Evolutionary conservation across 2,329 filamentous ascomycete species (phyloP).

Genomic region (Kalaharituber pfeilii): DNA sequence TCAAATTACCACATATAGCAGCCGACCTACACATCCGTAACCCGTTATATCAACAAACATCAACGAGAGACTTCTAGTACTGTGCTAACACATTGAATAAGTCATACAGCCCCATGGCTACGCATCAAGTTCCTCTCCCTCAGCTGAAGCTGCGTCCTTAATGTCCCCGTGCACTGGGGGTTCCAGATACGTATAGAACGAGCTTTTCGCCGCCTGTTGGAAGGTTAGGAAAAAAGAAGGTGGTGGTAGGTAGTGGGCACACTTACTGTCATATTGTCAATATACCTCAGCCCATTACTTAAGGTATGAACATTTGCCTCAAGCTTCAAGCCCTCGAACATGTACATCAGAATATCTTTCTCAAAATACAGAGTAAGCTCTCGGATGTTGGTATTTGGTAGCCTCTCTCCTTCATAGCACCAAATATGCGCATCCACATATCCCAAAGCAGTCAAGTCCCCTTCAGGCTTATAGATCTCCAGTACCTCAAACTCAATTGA

Average conservation of each 20-base stretch:
- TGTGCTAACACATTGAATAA: no score
- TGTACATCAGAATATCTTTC: slow-evolving; percentile 37
- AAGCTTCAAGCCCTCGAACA: slow-evolving; percentile 49
- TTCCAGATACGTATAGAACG: background rate
- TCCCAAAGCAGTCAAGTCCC: slow-evolving; percentile 11
- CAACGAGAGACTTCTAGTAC: no score
- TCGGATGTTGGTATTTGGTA: slow-evolving; percentile 26
- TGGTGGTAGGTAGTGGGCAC: slow-evolving; percentile 31
- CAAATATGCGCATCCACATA: slow-evolving; percentile 19
- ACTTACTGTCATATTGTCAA: slow-evolving; percentile 40
- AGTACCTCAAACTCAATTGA: slow-evolving; percentile 45
- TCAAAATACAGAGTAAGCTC: slow-evolving; percentile 49
- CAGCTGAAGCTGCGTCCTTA: no score
- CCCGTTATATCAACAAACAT: no score
- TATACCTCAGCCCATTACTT: slow-evolving; percentile 44
- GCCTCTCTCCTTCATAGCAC: slow-evolving; percentile 31
- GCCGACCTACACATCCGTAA: no score
- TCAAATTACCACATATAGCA: no score
- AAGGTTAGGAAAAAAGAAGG: background rate
- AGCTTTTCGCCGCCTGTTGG: background rate
- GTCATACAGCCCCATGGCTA: no score
- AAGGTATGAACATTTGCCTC: slow-evolving; percentile 39
- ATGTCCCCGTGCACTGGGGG: background rate
- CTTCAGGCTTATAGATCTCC: slow-evolving; percentile 31
- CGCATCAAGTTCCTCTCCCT: no score